Evolutionary conservation across 2,329 filamentous ascomycete species (phyloP).

Genomic region (Xylaria sp.): DNA sequence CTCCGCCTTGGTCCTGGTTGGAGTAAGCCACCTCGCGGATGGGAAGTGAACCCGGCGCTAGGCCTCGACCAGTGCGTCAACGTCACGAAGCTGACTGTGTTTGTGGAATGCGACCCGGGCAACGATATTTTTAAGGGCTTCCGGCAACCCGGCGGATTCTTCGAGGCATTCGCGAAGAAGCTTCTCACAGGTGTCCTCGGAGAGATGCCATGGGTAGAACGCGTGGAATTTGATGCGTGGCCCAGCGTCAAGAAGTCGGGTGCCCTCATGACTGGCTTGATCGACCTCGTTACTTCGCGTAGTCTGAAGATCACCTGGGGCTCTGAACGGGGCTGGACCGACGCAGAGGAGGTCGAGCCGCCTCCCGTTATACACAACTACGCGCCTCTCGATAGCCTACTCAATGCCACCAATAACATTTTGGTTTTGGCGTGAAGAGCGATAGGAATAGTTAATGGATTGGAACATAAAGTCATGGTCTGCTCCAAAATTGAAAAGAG

Average conservation of each 20-base stretch:
- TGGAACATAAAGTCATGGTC: background rate
- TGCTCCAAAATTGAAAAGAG: background rate
- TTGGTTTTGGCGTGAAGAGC: constrained; percentile 41
- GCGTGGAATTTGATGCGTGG: constrained; percentile 76
- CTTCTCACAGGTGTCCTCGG: constrained; percentile 67
- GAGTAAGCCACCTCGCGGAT: constrained; percentile 74
- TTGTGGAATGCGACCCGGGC: constrained; percentile 78
- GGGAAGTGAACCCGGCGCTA: constrained; percentile 73
- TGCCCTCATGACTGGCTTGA: constrained; percentile 70
- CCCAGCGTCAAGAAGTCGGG: constrained; percentile 71
- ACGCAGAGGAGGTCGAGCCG: constrained; percentile 57
- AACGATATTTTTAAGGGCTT: constrained; percentile 75
- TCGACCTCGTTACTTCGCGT: constrained; percentile 61
- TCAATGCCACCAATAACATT: constrained; percentile 39
- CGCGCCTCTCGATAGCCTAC: constrained; percentile 36
- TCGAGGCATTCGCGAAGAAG: constrained; percentile 71
- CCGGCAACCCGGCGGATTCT: constrained; percentile 72
- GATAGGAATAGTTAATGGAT: background rate
- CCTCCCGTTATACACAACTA: constrained; percentile 45
- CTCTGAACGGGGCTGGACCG: constrained; percentile 72
- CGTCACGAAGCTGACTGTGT: constrained; percentile 70
- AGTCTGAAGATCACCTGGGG: constrained; percentile 72
- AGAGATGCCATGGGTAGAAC: constrained; percentile 64
- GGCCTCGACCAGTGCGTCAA: constrained; percentile 71
- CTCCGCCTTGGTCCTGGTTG: constrained; percentile 78